These are phyloP conservation scores for Tagetes patula DNA, from an alignment of 129 eudicot genomes.

Conservation along the genomic window DNA sequence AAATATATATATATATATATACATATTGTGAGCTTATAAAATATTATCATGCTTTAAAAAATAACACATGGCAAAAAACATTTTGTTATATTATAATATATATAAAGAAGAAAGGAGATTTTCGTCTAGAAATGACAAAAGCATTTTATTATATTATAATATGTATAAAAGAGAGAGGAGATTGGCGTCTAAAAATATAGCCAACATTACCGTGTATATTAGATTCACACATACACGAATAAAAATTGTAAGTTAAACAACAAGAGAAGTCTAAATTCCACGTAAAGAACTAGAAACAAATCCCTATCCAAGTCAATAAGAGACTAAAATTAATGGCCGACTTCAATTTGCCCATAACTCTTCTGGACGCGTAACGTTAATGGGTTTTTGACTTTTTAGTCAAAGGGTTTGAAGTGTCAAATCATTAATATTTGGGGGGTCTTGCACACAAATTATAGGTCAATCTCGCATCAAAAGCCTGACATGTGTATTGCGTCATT, in stretches of 20 bases:
- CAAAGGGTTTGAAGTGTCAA: conserved; percentile 36
- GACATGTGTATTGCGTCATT: not conserved
- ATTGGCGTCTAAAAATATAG: not conserved
- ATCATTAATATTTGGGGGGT: conserved; percentile 12
- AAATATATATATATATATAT: too few relatives aligned
- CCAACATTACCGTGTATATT: not conserved
- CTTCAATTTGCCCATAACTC: conserved; percentile 14
- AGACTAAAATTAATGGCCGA: conserved; percentile 28
- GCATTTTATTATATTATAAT: not conserved
- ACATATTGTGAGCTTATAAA: too few relatives aligned
- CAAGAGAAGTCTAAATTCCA: conserved; percentile 5
- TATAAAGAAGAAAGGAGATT: too few relatives aligned
- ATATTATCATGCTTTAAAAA: too few relatives aligned
- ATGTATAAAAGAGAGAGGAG: not conserved
- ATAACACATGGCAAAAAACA: too few relatives aligned
- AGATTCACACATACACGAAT: not conserved
- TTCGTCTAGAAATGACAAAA: too few relatives aligned
- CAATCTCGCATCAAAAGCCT: conserved; percentile 13
- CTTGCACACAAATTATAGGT: not conserved
- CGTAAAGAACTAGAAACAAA: not conserved
- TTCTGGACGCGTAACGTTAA: conserved; percentile 32
- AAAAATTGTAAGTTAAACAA: not conserved
- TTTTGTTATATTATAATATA: too few relatives aligned
- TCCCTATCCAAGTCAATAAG: conserved; percentile 29
- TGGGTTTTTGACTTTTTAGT: conserved; percentile 29